Conservation (phyloP, 2,329 filamentous ascomycete species). For the Colletotrichum abscissum region DNA sequence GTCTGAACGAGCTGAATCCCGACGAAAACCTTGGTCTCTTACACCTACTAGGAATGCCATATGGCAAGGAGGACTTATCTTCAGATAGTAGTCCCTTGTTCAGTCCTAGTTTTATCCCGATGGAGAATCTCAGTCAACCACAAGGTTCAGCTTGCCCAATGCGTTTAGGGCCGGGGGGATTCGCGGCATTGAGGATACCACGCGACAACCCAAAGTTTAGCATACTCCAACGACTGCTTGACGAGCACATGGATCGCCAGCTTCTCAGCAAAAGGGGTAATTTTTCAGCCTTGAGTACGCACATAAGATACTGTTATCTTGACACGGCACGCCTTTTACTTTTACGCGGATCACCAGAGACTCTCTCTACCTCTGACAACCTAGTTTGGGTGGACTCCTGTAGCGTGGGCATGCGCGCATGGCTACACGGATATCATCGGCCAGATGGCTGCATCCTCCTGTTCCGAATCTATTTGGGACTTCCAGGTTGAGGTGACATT, state of each 20-base stretch:
- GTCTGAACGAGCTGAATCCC: background rate
- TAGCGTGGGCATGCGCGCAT: conserved; percentile 3
- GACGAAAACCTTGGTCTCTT: background rate
- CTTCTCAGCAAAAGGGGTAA: background rate
- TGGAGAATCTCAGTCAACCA: too few relatives aligned
- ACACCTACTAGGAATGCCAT: background rate
- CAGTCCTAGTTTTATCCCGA: background rate
- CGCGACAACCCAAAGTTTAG: background rate
- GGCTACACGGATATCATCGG: background rate
- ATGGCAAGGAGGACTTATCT: background rate
- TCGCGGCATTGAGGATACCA: background rate
- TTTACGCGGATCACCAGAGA: background rate
- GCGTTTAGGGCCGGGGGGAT: background rate
- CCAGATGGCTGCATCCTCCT: background rate
- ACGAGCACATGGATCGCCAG: background rate
- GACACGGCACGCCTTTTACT: background rate
- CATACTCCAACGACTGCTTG: background rate
- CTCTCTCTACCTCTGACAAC: background rate
- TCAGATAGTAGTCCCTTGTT: background rate
- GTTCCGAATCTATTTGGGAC: background rate
- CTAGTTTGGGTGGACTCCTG: conserved; percentile 11
- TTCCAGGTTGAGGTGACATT: background rate
- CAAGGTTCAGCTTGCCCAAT: background rate
- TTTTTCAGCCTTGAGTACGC: background rate
- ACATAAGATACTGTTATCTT: background rate